Percentiles rank a stretch among this genome's conserved stretches.
phyloP scores from a whole-genome alignment of 1,284 basidiomycete genomes.

The Anthracocystis panici-leucophaei region DNA sequence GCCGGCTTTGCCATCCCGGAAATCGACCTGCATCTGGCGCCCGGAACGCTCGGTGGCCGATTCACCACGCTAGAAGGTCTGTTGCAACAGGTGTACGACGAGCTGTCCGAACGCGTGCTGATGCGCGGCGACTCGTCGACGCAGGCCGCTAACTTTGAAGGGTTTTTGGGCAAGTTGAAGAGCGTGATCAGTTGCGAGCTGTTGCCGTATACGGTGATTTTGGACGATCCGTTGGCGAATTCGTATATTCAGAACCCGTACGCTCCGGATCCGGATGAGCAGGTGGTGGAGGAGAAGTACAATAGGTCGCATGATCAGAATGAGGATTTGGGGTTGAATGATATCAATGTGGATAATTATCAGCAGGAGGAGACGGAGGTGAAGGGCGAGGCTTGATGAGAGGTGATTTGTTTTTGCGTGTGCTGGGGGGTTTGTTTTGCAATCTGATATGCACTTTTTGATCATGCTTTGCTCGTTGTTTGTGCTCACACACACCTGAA shows the following conservation, averaged over 20 bases:
- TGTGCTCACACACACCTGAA: not conserved
- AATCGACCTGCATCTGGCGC: conserved; percentile 89
- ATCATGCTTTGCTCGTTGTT: not conserved
- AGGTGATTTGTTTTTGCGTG: not conserved
- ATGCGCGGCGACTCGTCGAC: conserved; percentile 77
- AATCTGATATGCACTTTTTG: not conserved
- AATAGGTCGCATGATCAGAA: conserved; percentile 90
- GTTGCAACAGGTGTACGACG: conserved; percentile 92
- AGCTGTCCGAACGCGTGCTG: conserved; percentile 91
- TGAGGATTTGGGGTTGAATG: conserved; percentile 94
- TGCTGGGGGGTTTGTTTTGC: not conserved
- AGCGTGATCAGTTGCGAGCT: conserved; percentile 58
- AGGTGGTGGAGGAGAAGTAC: conserved; percentile 77
- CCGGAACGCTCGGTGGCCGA: conserved; percentile 95
- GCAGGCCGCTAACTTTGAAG: conserved; percentile 58
- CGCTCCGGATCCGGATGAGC: conserved; percentile 73
- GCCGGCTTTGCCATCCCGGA: conserved; percentile 92
- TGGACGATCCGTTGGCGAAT: conserved; percentile 95
- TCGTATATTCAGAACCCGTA: conserved; percentile 94
- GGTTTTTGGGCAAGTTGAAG: conserved; percentile 80
- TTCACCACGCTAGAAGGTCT: conserved; percentile 98
- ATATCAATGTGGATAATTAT: conserved; percentile 80
- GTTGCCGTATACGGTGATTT: conserved; percentile 78
- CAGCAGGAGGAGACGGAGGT: conserved; percentile 11
- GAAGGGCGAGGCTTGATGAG: not conserved